Evolutionary conservation across 257 asterid species (phyloP), one percentile per base, ranked within the genome.

Genomic region (Petunia secreta): DNA sequence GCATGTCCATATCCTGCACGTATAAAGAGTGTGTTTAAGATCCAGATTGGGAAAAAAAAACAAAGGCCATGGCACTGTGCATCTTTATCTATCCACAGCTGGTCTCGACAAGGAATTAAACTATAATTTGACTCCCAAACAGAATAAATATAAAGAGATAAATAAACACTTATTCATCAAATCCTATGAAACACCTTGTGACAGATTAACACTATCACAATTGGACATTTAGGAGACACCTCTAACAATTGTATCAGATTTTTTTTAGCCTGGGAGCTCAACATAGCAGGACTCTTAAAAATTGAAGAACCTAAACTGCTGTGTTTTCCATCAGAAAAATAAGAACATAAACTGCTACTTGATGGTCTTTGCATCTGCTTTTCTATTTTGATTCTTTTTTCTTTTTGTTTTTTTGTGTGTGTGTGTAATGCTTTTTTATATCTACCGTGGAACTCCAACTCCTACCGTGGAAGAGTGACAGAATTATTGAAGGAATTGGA

Each of bases 1-100:
- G 83, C 97, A 96, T 90, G 54, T 91, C 99, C 41, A 82, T 83
- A 85, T 94, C 99, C 99, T 96, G 94, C 62, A 73, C 5, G 78
- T 34, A 73, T 73, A 50, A 25, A 36, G 57, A 73, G 46, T 25
- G 4, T 8, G 62, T 34, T 50, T 34, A 36, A 36, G 62, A 73
- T 50, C 62, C 46, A 73, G 50, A 36, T 11, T 25, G 25, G 77
- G 74, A 71, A 4, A 34, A 71, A 71, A 55, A 41, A 62, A 5
- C 41, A 25, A 44, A 71, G 40, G 25, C 25, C 11, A 71, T 71
- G 48, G 44, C 77, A 71, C 43, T 48, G 77, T 11, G 6, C 77
- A 69, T 46, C 59, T 25, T 46, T 71, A 4, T 71, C 44, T 50
- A 48, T 13, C 40, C 43, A 71, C 44, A 34, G 25, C 77, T 53